phyloP scores from a whole-genome alignment of 352 stramenopile genomes.

The Globisporangium nagaii region DNA sequence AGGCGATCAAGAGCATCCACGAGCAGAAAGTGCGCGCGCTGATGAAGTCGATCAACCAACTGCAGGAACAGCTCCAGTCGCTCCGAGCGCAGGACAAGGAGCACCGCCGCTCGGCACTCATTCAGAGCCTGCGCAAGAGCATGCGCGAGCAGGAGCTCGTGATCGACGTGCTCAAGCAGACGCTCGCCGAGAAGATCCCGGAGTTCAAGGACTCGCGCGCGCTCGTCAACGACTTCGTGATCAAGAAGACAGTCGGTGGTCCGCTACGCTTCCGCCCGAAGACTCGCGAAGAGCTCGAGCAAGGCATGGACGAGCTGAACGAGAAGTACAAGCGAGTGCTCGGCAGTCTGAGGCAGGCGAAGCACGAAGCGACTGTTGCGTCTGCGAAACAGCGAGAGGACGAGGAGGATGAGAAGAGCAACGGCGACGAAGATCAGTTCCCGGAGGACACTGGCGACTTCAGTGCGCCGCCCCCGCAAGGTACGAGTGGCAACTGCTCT shows the following conservation, averaged over 20 bases:
- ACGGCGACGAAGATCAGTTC: constrained; percentile 8
- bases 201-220: constrained; percentile 60
- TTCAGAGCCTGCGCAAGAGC: constrained; percentile 72
- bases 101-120: constrained; percentile 78
- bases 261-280: constrained; percentile 82
- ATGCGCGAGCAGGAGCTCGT: constrained; percentile 80
- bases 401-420: not conserved
- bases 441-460: not conserved
- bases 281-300: constrained; percentile 82
- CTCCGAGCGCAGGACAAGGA: constrained; percentile 84
- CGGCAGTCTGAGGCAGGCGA: constrained; percentile 52
- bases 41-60: constrained; percentile 82
- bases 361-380: constrained; percentile 10
- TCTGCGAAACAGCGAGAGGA: constrained; percentile 28
- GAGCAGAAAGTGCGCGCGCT: constrained; percentile 75
- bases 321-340: constrained; percentile 67
- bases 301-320: constrained; percentile 65
- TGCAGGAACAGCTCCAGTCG: constrained; percentile 67
- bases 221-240: constrained; percentile 82
- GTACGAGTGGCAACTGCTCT: not conserved
- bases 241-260: constrained; percentile 72
- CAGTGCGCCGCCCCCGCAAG: not conserved
- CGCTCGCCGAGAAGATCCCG: constrained; percentile 48
- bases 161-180: constrained; percentile 82
- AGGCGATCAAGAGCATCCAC: constrained; percentile 63